A percentile compares a stretch with the other conserved stretches of the same genome.
Conservation (phyloP, 257 asterid genomes). For the Solanum pennellii region DNA sequence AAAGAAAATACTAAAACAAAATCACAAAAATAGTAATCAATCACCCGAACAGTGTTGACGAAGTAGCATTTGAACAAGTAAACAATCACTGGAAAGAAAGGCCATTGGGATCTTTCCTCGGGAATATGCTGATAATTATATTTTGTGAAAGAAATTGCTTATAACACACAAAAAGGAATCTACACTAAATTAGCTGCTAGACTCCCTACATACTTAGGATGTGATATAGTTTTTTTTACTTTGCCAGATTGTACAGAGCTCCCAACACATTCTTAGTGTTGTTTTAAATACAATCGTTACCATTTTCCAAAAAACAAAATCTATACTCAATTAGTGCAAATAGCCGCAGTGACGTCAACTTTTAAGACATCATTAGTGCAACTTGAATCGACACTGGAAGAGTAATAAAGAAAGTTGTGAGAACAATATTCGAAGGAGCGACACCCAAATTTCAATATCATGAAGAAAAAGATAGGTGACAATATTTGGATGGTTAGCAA, state of each 20-base stretch:
- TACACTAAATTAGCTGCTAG: not conserved
- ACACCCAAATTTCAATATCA: not conserved
- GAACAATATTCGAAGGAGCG: not conserved
- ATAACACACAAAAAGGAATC: not conserved
- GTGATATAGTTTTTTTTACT: not conserved
- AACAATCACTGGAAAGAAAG: not conserved
- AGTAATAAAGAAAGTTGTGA: not conserved
- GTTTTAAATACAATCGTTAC: not conserved
- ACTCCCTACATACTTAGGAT: not conserved
- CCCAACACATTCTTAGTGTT: not conserved
- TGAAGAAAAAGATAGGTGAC: not conserved
- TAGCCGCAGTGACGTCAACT: not conserved
- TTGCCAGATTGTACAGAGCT: not conserved
- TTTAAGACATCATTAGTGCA: not conserved
- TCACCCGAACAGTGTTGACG: not conserved
- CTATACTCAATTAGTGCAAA: not conserved
- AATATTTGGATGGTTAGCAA: not conserved
- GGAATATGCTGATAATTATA: not conserved
- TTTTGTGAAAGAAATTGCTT: not conserved
- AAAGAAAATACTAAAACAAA: not conserved
- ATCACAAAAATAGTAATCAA: not conserved
- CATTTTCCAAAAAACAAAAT: not conserved
- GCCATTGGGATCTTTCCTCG: not conserved
- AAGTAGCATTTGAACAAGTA: not conserved
- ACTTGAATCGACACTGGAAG: not conserved